These are phyloP conservation scores for Gracilaria gracilis DNA, from an alignment of 23 red algal species.

Conservation along the genomic window DNA sequence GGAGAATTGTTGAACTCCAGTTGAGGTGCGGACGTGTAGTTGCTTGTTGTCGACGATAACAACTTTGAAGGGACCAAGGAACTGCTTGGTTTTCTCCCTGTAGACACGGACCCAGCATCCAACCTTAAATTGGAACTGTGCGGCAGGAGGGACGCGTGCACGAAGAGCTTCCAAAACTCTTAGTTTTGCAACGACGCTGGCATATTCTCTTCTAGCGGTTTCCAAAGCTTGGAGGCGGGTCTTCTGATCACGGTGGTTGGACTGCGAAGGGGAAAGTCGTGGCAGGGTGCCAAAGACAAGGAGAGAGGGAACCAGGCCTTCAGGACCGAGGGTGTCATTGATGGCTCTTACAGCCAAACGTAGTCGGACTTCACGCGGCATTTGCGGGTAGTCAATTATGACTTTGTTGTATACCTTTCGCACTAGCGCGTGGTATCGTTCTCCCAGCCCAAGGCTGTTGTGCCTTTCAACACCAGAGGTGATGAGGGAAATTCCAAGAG, in stretches of 20 bases:
- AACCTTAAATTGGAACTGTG: not conserved
- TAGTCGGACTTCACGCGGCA: not conserved
- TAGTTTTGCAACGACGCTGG: not conserved
- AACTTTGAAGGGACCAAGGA: slow-evolving; percentile 1
- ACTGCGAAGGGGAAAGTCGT: not conserved
- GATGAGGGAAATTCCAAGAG: not conserved
- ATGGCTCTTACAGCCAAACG: not conserved
- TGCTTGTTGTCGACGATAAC: not conserved
- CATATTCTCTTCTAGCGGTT: not conserved
- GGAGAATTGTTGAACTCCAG: not conserved
- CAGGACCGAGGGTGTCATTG: not conserved
- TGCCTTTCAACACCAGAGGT: not conserved
- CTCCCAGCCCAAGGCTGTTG: not conserved
- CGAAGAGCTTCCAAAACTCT: not conserved
- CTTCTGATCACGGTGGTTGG: not conserved
- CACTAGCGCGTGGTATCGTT: not conserved
- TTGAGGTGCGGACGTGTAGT: too few relatives aligned
- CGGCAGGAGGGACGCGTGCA: not conserved
- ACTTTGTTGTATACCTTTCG: not conserved
- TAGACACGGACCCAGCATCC: not conserved
- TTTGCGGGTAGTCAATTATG: not conserved
- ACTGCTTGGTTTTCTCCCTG: not conserved
- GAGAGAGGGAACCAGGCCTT: not conserved
- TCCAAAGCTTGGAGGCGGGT: not conserved
- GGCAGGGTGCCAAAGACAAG: slow-evolving; percentile 3